These are phyloP conservation scores for Tilletia setariae DNA, from an alignment of 1,284 basidiomycete genomes.

Conservation along the genomic window DNA sequence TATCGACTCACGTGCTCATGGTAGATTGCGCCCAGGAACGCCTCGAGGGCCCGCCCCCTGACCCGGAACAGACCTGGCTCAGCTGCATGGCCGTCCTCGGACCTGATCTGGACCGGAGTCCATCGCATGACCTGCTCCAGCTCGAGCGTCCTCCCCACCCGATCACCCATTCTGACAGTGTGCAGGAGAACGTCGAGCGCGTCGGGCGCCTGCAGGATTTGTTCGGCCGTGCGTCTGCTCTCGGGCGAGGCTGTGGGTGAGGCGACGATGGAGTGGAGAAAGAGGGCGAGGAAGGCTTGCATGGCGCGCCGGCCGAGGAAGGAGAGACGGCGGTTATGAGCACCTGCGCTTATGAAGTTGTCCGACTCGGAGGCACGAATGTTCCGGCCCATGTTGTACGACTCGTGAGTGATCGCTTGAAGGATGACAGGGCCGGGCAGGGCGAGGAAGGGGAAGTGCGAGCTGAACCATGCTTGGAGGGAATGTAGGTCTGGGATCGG, in stretches of 20 bases:
- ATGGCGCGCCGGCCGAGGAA: constrained; percentile 46
- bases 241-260: not conserved
- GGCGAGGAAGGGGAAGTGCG: constrained; percentile 17
- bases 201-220: constrained; percentile 24
- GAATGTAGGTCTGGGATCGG: constrained; percentile 14
- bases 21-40: constrained; percentile 52
- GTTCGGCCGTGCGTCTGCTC: constrained; percentile 15
- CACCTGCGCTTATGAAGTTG: constrained; percentile 6
- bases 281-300: constrained; percentile 44
- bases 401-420: constrained; percentile 47
- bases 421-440: constrained; percentile 29
- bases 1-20: constrained; percentile 38
- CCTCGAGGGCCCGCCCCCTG: constrained; percentile 50
- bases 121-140: constrained; percentile 54
- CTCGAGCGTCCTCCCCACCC: constrained; percentile 36
- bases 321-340: constrained; percentile 45
- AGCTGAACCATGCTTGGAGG: constrained; percentile 15
- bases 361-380: not conserved
- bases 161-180: constrained; percentile 45
- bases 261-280: constrained; percentile 34
- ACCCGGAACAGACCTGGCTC: constrained; percentile 47
- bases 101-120: constrained; percentile 34
- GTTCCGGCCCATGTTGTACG: constrained; percentile 26
- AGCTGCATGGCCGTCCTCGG: constrained; percentile 8
- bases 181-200: constrained; percentile 34